Base-by-base conservation (phyloP, 177 flowering plant genomes). In the Vitis hybrid region DNA sequence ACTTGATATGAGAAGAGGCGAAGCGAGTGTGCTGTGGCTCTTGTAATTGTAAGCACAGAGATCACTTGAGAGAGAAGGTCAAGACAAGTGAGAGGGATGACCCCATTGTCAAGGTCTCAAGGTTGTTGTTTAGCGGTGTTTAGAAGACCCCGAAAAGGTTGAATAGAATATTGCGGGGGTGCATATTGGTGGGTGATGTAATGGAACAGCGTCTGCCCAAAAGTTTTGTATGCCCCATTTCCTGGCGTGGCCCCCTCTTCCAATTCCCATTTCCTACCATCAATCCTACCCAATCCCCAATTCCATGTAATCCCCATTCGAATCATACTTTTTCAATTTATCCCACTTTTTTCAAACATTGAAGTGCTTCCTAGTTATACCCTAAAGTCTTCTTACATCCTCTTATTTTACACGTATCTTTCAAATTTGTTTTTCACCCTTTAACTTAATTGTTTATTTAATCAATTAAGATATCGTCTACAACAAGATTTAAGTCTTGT, bases 221-320 rank as follows among this genome's bases (percentile, higher is more conserved):
- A 73, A 77, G 66, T 69, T 70, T 45, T 5, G 26, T 12, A 26
- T 18, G 9, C 5, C 30, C 30, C 30, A 26, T 26, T 26, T 26
- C 30, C 30, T 26, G 30, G 4, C 30, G 30, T 26, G 30, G 30
- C 30, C 17, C 56, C 61, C 50, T 7, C 40, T 21, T 69, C 68
- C 64, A 52, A 54, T 70, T 69, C 74, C 73, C 54, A 52, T 68
- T 72, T 76, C 79, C 76, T 69, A 72, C 79, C 79, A 78, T 71
- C 45, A 40, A 40, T 75, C 70, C 60, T 66, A 55, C 62, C 75
- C 69, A 30, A 51, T 26, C 18, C 40, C 9, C 10, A 65, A 67
- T 13, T 68, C 59, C 64, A 63, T 56, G 49, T 21, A 65, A 69
- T 71, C 15, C 15, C 26, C 65, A 68, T 60, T 57, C 12, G 10